Conservation (phyloP, 306 rosid genomes). For the Inga laurina region DNA sequence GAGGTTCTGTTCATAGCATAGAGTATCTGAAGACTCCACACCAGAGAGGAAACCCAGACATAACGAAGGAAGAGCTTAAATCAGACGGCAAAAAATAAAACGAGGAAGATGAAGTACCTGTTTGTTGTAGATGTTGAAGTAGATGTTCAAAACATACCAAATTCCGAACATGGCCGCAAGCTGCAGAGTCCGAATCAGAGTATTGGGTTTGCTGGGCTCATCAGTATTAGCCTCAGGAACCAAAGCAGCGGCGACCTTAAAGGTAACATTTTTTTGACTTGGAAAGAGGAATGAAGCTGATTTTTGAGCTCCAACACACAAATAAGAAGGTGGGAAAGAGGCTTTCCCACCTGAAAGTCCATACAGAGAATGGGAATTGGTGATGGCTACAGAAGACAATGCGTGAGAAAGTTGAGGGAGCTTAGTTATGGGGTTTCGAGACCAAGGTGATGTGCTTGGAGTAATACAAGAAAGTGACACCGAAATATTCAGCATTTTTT, state of each 20-base stretch:
- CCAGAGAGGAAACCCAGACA: not conserved
- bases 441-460: constrained; percentile 27
- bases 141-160: constrained; percentile 80
- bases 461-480: constrained; percentile 31
- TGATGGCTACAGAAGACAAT: constrained; percentile 10
- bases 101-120: constrained; percentile 44
- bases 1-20: not conserved
- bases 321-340: constrained; percentile 30
- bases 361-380: constrained; percentile 3
- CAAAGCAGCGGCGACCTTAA: constrained; percentile 46
- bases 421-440: constrained; percentile 8
- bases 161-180: constrained; percentile 67
- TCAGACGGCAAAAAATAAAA: not conserved
- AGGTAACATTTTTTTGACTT: constrained; percentile 25
- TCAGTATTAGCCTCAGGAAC: constrained; percentile 41
- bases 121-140: constrained; percentile 76
- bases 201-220: constrained; percentile 33
- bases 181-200: constrained; percentile 37
- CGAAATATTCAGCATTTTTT: constrained; percentile 40
- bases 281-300: constrained; percentile 36
- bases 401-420: not conserved
- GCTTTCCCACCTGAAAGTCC: constrained; percentile 13
- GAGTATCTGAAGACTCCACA: not conserved
- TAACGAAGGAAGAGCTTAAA: not conserved
- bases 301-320: constrained; percentile 8